phyloP scores from a whole-genome alignment of 352 stramenopile genomes.

The Phytopythium sindhum region DNA sequence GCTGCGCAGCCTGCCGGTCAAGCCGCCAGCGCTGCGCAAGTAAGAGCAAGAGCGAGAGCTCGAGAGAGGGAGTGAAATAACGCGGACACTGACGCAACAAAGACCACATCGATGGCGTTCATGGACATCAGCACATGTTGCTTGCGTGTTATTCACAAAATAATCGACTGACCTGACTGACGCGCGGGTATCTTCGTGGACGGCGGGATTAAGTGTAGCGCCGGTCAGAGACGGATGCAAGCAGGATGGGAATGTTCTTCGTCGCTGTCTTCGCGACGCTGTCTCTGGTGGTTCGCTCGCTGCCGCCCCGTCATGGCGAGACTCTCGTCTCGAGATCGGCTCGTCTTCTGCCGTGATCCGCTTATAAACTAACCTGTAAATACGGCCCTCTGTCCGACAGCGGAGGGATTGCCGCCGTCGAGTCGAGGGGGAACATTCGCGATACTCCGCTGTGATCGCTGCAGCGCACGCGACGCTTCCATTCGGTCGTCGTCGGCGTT shows the following conservation, averaged over 20 bases:
- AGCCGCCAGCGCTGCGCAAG: conserved; percentile 24
- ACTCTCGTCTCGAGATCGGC: background rate
- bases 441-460: background rate
- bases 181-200: background rate
- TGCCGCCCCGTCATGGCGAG: background rate
- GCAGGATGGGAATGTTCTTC: background rate
- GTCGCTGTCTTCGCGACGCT: background rate
- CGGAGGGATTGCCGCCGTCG: background rate
- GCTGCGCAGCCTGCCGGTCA: conserved; percentile 48
- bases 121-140: background rate
- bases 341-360: background rate
- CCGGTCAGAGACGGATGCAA: background rate
- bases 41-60: conserved; percentile 7
- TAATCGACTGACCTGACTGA: background rate
- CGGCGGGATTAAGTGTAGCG: background rate
- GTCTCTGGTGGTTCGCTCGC: background rate
- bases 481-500: background rate
- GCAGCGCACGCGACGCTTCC: background rate
- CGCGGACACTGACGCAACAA: background rate
- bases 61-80: background rate
- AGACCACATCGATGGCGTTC: background rate
- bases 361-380: conserved; percentile 6
- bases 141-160: background rate
- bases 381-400: background rate
- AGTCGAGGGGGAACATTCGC: background rate